Conservation (phyloP, 2,329 filamentous ascomycete species). For the Trichoderma breve region DNA sequence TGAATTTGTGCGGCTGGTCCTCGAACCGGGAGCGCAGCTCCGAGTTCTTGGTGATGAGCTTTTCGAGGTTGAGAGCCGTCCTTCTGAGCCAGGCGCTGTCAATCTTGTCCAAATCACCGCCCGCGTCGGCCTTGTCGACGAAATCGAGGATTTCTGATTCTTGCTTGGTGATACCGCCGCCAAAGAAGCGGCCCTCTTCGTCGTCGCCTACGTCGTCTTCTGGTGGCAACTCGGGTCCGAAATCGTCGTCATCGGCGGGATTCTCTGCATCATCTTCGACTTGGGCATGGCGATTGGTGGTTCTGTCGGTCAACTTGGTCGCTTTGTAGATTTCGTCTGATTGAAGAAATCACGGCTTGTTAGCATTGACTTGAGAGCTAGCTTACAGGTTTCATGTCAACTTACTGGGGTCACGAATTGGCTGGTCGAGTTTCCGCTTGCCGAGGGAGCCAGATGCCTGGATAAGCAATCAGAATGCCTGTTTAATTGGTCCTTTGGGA, state of each 20-base stretch:
- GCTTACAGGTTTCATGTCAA: constrained; percentile 16
- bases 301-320: constrained; percentile 49
- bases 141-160: constrained; percentile 85
- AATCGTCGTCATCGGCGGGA: constrained; percentile 52
- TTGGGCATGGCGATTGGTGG: constrained; percentile 44
- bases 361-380: neutral
- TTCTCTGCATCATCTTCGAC: constrained; percentile 47
- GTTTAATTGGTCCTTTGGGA: neutral
- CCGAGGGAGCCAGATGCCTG: constrained; percentile 47
- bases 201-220: constrained; percentile 63
- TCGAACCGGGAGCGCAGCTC: constrained; percentile 85
- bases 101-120: constrained; percentile 65
- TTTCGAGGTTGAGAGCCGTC: constrained; percentile 80
- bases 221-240: constrained; percentile 46
- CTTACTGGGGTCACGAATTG: constrained; percentile 61
- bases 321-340: constrained; percentile 64
- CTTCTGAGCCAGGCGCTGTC: constrained; percentile 81
- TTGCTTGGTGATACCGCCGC: constrained; percentile 78
- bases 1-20: constrained; percentile 75
- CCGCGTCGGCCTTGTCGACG: constrained; percentile 58
- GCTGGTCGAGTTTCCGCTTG: constrained; percentile 64
- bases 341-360: neutral
- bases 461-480: neutral
- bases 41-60: constrained; percentile 85
- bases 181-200: constrained; percentile 94